Evolutionary conservation across 1,139 yeast genomes (phyloP).

Genomic region (Yamadazyma aaseri): DNA sequence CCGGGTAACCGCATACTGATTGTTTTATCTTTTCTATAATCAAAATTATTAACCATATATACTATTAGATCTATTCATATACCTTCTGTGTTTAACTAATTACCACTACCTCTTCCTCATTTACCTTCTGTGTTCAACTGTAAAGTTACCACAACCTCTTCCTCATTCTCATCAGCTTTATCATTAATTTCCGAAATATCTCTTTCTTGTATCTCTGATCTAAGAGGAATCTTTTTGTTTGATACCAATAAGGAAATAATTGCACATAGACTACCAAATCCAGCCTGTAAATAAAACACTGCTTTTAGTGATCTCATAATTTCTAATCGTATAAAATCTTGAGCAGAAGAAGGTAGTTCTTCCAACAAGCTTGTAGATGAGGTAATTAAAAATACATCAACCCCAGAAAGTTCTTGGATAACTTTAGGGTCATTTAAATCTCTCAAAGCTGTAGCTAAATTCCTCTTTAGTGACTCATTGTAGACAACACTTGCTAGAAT

Average conservation of each 20-base stretch:
- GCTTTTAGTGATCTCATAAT: constrained; percentile 31
- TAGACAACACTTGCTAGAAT: constrained; percentile 36
- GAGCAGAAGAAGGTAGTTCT: constrained; percentile 24
- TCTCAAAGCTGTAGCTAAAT: constrained; percentile 16
- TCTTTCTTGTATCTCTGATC: constrained; percentile 2
- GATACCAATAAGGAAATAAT: constrained; percentile 34
- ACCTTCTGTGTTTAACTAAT: no score
- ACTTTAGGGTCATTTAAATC: constrained; percentile 23
- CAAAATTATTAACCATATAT: no score
- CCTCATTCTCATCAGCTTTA: no score
- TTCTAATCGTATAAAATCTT: constrained; percentile 24
- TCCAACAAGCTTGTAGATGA: constrained; percentile 10
- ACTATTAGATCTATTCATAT: no score
- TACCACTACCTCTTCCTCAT: no score
- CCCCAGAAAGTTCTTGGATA: constrained; percentile 24
- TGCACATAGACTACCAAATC: constrained; percentile 27
- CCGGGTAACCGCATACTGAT: constrained; percentile 7
- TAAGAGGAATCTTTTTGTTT: constrained; percentile 37
- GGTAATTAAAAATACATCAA: constrained; percentile 8
- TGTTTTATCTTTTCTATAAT: no score
- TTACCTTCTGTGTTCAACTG: no score
- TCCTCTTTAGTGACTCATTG: constrained; percentile 26
- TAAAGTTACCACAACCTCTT: no score
- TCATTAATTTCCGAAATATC: no score
- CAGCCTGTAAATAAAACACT: constrained; percentile 33